Base-by-base conservation (phyloP, 2,329 filamentous ascomycete genomes). In the Ustilaginoidea virens region DNA sequence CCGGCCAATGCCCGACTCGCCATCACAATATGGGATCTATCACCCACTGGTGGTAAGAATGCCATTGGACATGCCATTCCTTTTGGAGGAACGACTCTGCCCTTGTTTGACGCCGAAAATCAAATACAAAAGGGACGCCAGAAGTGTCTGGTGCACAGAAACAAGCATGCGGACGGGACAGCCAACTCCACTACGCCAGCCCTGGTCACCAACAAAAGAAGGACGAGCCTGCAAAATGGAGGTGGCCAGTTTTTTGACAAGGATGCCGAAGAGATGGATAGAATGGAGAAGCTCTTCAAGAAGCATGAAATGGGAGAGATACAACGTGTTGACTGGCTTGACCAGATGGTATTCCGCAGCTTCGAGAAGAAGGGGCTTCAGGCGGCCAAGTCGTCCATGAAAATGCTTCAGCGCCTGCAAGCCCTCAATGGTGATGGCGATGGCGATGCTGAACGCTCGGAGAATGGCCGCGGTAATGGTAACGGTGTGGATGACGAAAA, bases 221-320 rank as follows among this genome's bases (percentile, higher is more conserved):
- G 58, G 30, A 60, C 66, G 28, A 61, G 62, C 17, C 55, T 59
- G 3, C 63, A 56, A 32, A 66, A 61, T 23, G 60, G 58, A 5
- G 56, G 58, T 1, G 53, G 63, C 2, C 57, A 63, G 2, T 49
- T 59, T 1, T 57, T 70, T n/a, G 73, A 80, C 33, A 77, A 77
- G 40, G 74, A 92, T 34, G 58, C 58, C n/a, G 74, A 82, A 30
- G 90, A 98, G 52, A 66, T 94, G 36, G 85, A 94, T 43, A 68
- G 90, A 12, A 68, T 98, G 40, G 86, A 96, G 46, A 77, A 74
- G 30, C 54, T 96, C 14, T 80, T 98, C 48, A 98, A 98, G 56
- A 92, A 93, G 54, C 90, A 96, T 47, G 92, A 98, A 48, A 92
- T 94, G 79, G 86, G 85, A 12, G 90, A 98, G 49, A 87, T 98